Percentiles rank a stretch among this genome's conserved stretches.
phyloP scores from a whole-genome alignment of 495 filamentous ascomycete species.

The Tuber borchii region DNA sequence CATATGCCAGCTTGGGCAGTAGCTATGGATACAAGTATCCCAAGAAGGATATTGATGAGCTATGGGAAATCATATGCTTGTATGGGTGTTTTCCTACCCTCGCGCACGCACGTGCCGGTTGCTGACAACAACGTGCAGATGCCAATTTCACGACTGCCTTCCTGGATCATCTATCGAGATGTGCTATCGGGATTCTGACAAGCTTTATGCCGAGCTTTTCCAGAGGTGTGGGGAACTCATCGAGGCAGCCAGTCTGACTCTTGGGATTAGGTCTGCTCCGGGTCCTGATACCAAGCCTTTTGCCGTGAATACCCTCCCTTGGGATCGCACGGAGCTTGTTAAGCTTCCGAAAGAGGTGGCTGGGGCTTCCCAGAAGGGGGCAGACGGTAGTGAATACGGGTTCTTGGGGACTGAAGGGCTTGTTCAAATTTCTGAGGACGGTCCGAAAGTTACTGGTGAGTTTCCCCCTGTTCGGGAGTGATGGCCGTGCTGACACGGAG shows the following conservation, averaged over 20 bases:
- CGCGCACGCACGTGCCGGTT: background rate
- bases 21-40: constrained; percentile 72
- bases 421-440: constrained; percentile 23
- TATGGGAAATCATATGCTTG: constrained; percentile 70
- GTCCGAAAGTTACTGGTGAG: constrained; percentile 32
- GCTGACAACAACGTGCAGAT: constrained; percentile 55
- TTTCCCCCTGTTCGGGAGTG: background rate
- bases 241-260: constrained; percentile 57
- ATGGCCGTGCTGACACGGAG: constrained; percentile 8
- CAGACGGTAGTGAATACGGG: constrained; percentile 43
- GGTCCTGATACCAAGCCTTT: constrained; percentile 45
- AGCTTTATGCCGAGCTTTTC: constrained; percentile 80
- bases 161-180: constrained; percentile 95
- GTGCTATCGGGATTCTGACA: constrained; percentile 89
- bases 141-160: constrained; percentile 95
- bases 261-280: constrained; percentile 53
- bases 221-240: constrained; percentile 64
- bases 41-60: constrained; percentile 79
- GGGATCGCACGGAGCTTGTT: constrained; percentile 68
- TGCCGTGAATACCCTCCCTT: constrained; percentile 76
- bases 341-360: constrained; percentile 48
- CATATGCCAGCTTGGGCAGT: constrained; percentile 66
- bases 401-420: constrained; percentile 45
- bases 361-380: constrained; percentile 16
- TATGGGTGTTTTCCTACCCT: background rate